Percentiles rank a stretch among this genome's conserved stretches.
Conservation (phyloP, 225 moss, liverwort and hornwort genomes). For the Takakia lepidozioides region DNA sequence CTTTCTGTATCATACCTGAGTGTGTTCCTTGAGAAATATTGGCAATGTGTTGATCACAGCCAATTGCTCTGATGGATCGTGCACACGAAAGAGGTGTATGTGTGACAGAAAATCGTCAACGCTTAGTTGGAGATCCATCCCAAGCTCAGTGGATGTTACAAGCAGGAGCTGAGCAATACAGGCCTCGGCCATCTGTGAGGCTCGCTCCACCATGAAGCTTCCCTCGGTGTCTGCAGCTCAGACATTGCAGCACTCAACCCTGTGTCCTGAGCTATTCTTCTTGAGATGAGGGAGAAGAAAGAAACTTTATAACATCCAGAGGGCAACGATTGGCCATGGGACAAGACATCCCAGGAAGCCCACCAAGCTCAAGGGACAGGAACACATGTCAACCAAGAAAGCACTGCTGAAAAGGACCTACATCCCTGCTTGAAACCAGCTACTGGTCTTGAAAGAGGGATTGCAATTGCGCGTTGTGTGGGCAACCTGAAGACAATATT, state of each 20-base stretch:
- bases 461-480: too few species aligned
- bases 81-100: conserved; percentile 79
- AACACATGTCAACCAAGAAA: not conserved
- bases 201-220: conserved; percentile 97
- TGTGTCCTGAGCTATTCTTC: too few species aligned
- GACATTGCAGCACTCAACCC: too few species aligned
- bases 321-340: too few species aligned
- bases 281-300: too few species aligned
- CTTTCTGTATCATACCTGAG: conserved; percentile 29
- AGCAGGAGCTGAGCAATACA: conserved; percentile 38
- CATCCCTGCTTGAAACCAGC: too few species aligned
- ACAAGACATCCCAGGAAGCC: too few species aligned
- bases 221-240: conserved; percentile 97
- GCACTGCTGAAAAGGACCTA: too few species aligned
- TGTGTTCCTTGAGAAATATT: conserved; percentile 44
- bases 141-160: conserved; percentile 24
- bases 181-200: conserved; percentile 74
- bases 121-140: conserved; percentile 15
- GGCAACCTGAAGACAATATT: too few species aligned
- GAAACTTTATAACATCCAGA: too few species aligned
- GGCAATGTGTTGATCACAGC: conserved; percentile 79
- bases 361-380: not conserved
- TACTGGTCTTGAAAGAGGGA: too few species aligned
- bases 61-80: conserved; percentile 80
- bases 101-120: conserved; percentile 58